Percentiles rank a stretch among this genome's conserved stretches.
Evolutionary conservation across 495 filamentous ascomycete genomes (phyloP).

Genomic region (Penicillium crystallinum): DNA sequence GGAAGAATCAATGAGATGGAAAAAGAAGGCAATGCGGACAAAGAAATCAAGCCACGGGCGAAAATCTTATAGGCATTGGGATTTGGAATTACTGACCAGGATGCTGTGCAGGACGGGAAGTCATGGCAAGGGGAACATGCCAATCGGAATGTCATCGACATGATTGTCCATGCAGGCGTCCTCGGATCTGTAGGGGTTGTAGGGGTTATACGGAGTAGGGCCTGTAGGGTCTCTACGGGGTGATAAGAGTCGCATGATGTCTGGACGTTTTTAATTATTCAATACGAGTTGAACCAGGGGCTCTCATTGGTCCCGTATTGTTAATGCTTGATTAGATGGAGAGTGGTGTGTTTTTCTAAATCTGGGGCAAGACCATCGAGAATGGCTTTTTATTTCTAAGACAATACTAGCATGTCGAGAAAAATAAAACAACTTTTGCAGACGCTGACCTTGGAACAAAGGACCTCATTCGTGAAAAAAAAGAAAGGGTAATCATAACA

Average conservation of each 20-base stretch:
- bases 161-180: slow-evolving; percentile 5
- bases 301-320: not conserved
- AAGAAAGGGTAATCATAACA: slow-evolving; percentile 23
- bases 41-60: slow-evolving; percentile 1
- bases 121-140: slow-evolving; percentile 9
- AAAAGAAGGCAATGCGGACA: not conserved
- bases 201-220: not conserved
- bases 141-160: slow-evolving; percentile 7
- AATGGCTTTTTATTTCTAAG: slow-evolving; percentile 6
- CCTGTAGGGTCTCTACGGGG: not conserved
- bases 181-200: not conserved
- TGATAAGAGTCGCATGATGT: slow-evolving; percentile 9
- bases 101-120: slow-evolving; percentile 17
- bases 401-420: slow-evolving; percentile 9
- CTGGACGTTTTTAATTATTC: not conserved
- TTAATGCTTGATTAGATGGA: not conserved
- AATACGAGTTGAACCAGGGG: not conserved
- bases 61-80: not conserved
- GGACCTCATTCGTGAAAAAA: slow-evolving; percentile 1
- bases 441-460: slow-evolving; percentile 8
- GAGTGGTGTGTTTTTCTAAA: not conserved
- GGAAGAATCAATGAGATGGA: not conserved
- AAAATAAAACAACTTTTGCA: slow-evolving; percentile 26
- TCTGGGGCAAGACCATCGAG: not conserved
- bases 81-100: slow-evolving; percentile 4